Evolutionary conservation across 129 eudicot species (phyloP).

Genomic region (Apium graveolens): DNA sequence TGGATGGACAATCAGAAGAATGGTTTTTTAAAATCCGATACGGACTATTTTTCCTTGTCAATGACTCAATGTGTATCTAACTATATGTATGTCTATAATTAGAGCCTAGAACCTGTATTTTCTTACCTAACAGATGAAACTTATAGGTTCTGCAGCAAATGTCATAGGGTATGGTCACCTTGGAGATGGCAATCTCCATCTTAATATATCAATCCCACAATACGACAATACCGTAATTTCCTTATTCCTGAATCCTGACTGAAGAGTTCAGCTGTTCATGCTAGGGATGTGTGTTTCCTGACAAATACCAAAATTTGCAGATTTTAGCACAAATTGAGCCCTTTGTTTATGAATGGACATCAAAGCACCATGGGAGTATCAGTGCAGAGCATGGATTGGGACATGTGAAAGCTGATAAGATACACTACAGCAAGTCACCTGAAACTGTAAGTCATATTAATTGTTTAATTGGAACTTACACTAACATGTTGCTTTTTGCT

Average conservation of each 20-base stretch:
- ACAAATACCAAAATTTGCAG: conserved; percentile 30
- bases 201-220: conserved; percentile 63
- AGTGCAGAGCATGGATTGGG: conserved; percentile 99
- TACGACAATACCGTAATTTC: conserved; percentile 68
- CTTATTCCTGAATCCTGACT: conserved; percentile 16
- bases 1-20: not conserved
- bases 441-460: conserved; percentile 55
- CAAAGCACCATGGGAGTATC: conserved; percentile 86
- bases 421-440: conserved; percentile 88
- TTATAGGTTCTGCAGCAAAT: conserved; percentile 56
- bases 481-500: not conserved
- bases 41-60: not conserved
- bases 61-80: no score
- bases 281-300: conserved; percentile 3
- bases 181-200: conserved; percentile 97
- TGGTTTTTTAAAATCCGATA: not conserved
- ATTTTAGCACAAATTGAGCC: conserved; percentile 80
- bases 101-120: conserved; percentile 10
- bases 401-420: conserved; percentile 87
- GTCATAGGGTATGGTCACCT: conserved; percentile 97
- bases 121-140: conserved; percentile 5
- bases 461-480: not conserved
- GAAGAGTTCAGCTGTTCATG: not conserved
- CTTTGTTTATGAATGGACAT: conserved; percentile 98
- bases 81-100: not conserved